phyloP scores from a whole-genome alignment of 1,284 basidiomycete genomes.

The Boletus sp. region DNA sequence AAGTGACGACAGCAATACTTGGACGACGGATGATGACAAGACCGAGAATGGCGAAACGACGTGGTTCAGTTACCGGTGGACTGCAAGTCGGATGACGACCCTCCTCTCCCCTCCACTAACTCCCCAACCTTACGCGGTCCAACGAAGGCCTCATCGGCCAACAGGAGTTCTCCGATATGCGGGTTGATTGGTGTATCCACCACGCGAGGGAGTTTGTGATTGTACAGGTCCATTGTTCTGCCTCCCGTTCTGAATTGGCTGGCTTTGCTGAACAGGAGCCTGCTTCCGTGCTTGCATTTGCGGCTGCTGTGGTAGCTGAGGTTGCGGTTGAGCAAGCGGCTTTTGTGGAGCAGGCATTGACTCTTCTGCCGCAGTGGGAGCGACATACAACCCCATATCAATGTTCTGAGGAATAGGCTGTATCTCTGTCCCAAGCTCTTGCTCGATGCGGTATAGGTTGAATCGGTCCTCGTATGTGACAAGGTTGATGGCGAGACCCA shows the following conservation, averaged over 20 bases:
- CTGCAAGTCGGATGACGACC: constrained; percentile 14
- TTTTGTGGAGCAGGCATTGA: constrained; percentile 39
- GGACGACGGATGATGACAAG: constrained; percentile 11
- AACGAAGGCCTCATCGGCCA: constrained; percentile 24
- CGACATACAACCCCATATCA: constrained; percentile 91
- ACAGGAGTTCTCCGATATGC: constrained; percentile 29
- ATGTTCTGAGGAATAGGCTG: constrained; percentile 91
- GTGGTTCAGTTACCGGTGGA: constrained; percentile 13
- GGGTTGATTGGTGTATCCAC: constrained; percentile 24
- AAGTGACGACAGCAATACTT: constrained; percentile 16
- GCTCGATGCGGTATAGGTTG: constrained; percentile 96
- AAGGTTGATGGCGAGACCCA: constrained; percentile 95
- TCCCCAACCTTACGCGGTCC: not conserved
- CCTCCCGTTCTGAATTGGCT: constrained; percentile 27
- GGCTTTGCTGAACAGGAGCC: constrained; percentile 19
- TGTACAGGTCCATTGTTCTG: constrained; percentile 26
- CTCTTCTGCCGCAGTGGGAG: constrained; percentile 57
- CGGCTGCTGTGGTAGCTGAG: constrained; percentile 33
- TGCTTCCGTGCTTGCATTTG: constrained; percentile 26
- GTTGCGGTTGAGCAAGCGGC: constrained; percentile 26
- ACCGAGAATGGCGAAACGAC: constrained; percentile 17
- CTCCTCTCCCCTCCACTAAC: not conserved
- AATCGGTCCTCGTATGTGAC: constrained; percentile 97
- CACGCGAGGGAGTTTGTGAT: constrained; percentile 21
- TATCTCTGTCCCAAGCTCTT: constrained; percentile 97